These are phyloP conservation scores for Isoetes engelmannii DNA, from an alignment of 83 land plant genomes.

Conservation along the genomic window DNA sequence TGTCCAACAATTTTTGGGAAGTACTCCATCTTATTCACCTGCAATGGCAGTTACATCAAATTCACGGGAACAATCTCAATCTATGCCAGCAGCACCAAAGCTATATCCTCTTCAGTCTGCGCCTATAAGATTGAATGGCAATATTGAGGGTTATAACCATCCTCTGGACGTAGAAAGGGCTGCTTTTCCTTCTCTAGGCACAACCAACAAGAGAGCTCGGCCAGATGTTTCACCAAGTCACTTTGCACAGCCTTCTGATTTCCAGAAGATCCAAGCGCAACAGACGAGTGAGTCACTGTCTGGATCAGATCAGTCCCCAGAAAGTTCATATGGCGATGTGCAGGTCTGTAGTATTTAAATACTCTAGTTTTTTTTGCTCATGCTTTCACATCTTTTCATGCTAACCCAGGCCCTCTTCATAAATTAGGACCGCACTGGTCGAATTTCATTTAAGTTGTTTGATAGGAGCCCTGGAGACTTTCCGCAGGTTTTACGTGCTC, in stretches of 20 bases:
- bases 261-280: constrained; percentile 39
- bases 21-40: too few species aligned
- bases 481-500: constrained; percentile 9
- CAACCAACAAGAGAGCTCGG: not conserved
- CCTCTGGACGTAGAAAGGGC: constrained; percentile 30
- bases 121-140: not conserved
- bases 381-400: not conserved
- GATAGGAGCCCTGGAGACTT: constrained; percentile 22
- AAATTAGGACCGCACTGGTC: constrained; percentile 13
- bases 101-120: too few species aligned
- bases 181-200: constrained; percentile 10
- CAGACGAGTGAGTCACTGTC: constrained; percentile 55
- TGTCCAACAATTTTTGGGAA: not conserved
- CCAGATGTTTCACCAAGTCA: constrained; percentile 25
- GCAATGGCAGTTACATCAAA: too few species aligned
- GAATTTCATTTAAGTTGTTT: constrained; percentile 20
- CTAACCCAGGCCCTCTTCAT: not conserved
- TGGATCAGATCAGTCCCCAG: constrained; percentile 42
- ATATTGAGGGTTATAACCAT: constrained; percentile 43
- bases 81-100: too few species aligned
- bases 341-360: constrained; percentile 33
- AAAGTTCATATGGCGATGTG: constrained; percentile 52
- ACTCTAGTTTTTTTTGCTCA: not conserved
- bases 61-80: too few species aligned
- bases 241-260: constrained; percentile 24